These are phyloP conservation scores for Ganoderma meredithae DNA, from an alignment of 1,284 basidiomycete species.

Conservation along the genomic window DNA sequence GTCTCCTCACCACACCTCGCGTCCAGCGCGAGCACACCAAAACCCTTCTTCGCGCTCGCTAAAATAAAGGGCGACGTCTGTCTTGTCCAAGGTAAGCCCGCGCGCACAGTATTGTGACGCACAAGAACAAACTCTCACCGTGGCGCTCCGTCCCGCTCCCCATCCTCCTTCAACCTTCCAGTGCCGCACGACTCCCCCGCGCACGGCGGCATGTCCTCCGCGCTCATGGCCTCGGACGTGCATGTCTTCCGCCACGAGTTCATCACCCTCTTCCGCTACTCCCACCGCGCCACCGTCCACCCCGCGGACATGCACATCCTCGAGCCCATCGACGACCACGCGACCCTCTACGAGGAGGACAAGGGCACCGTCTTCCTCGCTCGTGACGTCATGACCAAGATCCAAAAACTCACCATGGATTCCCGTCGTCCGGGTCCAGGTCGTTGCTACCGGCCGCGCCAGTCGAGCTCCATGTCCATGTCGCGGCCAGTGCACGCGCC, in stretches of 20 bases:
- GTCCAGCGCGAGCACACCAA: conserved; percentile 14
- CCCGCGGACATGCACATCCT: conserved; percentile 59
- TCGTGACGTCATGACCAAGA: conserved; percentile 59
- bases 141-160: conserved; percentile 14
- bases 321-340: conserved; percentile 56
- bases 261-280: conserved; percentile 51
- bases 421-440: conserved; percentile 19
- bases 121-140: conserved; percentile 11
- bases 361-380: conserved; percentile 69
- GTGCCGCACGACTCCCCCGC: conserved; percentile 29
- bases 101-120: conserved; percentile 7
- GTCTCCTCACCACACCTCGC: conserved; percentile 12
- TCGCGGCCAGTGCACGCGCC: conserved; percentile 10
- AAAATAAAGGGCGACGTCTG: conserved; percentile 44
- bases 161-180: conserved; percentile 11
- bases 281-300: conserved; percentile 45
- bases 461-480: conserved; percentile 11
- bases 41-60: conserved; percentile 44
- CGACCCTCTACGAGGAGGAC: conserved; percentile 66
- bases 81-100: conserved; percentile 47
- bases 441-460: conserved; percentile 13
- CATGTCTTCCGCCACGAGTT: conserved; percentile 50
- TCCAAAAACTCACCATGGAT: conserved; percentile 46
- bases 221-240: conserved; percentile 45
- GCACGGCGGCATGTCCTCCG: conserved; percentile 37